Percentiles rank a stretch among this genome's conserved stretches.
phyloP scores from a whole-genome alignment of 2,329 filamentous ascomycete genomes.

The Rutstroemia sydowiana region DNA sequence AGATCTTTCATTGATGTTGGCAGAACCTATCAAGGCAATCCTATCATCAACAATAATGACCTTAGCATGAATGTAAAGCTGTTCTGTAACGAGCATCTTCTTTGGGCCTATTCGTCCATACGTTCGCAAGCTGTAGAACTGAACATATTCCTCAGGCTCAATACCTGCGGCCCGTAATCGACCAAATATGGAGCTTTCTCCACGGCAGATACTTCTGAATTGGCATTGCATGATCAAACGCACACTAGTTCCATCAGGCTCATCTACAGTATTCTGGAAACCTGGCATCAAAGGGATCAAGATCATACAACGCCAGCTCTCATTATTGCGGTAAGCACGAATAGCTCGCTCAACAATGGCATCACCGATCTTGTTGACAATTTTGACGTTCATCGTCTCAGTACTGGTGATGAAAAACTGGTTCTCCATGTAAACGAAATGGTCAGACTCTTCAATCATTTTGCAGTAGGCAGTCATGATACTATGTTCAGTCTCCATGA shows the following conservation, averaged over 20 bases:
- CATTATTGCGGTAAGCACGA: conserved; percentile 71
- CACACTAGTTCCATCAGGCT: conserved; percentile 89
- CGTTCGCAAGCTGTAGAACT: conserved; percentile 85
- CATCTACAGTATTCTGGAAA: conserved; percentile 93
- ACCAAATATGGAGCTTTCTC: conserved; percentile 86
- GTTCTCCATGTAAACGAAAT: conserved; percentile 98
- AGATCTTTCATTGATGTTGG: conserved; percentile 97
- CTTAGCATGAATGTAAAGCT: conserved; percentile 97
- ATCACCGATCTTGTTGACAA: conserved; percentile 90
- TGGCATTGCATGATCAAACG: conserved; percentile 96
- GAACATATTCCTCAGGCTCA: conserved; percentile 89
- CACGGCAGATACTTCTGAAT: conserved; percentile 90
- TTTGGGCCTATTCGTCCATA: conserved; percentile 87
- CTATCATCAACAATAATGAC: conserved; percentile 94
- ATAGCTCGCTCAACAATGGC: conserved; percentile 88
- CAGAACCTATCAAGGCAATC: conserved; percentile 87
- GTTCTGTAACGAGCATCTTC: conserved; percentile 82
- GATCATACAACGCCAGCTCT: conserved; percentile 85
- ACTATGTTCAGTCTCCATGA: conserved; percentile 81
- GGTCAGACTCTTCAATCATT: conserved; percentile 89
- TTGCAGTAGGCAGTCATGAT: conserved; percentile 95
- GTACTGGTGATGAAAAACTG: conserved; percentile 97
- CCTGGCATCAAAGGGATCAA: conserved; percentile 96
- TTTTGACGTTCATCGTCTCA: conserved; percentile 77
- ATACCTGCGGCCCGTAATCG: conserved; percentile 72